phyloP scores from a whole-genome alignment of 495 filamentous ascomycete genomes.

The Pseudoneurospora amorphoporcata region DNA sequence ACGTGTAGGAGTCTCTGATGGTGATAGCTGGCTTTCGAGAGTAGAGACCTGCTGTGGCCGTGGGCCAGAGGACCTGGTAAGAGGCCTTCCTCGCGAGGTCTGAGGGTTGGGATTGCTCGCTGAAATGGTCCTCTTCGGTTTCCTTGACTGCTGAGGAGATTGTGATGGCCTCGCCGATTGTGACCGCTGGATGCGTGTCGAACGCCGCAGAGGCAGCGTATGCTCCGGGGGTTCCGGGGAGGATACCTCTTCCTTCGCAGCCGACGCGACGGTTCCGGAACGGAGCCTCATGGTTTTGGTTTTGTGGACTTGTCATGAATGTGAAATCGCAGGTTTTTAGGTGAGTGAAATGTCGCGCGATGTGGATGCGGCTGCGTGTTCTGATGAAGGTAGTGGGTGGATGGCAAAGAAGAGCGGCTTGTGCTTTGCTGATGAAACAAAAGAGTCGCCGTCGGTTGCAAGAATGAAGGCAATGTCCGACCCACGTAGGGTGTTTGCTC shows the following conservation, averaged over 20 bases:
- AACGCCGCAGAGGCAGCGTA: not conserved
- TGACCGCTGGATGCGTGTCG: not conserved
- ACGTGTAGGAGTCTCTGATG: not conserved
- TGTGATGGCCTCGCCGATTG: not conserved
- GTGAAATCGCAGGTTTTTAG: not conserved
- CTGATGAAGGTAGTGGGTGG: not conserved
- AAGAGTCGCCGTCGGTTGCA: not conserved
- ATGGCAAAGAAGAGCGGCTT: not conserved
- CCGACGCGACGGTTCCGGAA: not conserved
- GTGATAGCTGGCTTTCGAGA: not conserved
- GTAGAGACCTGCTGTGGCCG: not conserved
- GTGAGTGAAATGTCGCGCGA: not conserved
- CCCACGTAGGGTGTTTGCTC: not conserved
- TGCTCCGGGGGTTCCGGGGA: not conserved
- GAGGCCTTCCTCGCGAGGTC: not conserved
- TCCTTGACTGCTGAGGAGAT: not conserved
- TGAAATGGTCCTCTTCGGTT: not conserved
- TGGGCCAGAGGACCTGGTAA: not conserved
- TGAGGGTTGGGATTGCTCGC: not conserved
- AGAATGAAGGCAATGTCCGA: not conserved
- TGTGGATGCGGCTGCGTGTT: not conserved
- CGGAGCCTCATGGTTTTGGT: not conserved
- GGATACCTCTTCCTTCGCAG: not conserved
- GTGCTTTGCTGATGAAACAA: not conserved
- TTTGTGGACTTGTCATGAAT: not conserved